Base-by-base conservation (phyloP, 768 basidiomycete genomes). In the Aureoboletus auriporus region DNA sequence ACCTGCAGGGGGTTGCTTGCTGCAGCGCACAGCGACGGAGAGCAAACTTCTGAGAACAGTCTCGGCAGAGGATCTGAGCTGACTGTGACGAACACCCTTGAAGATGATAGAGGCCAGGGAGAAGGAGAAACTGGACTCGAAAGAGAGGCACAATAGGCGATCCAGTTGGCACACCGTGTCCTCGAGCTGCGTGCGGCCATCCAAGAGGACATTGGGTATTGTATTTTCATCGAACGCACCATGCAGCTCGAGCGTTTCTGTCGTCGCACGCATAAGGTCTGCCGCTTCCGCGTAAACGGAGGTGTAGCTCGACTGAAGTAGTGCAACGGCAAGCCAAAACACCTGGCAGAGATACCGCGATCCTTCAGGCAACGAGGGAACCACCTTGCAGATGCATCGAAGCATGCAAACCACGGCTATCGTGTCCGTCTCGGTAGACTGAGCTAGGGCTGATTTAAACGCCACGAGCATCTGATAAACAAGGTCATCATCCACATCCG, bases 401-500 rank as follows among this genome's bases (percentile, higher is more conserved):
- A 95, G 77, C 86, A 96, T 95, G 69, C 86, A 88, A 53, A 89
- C 82, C 20, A 93, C 80, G 1, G 89, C 76, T 39, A 77, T 69
- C 0, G 83, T 83, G 58, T 89, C 84, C 16, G 76, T 73, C 57
- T 86, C 84, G 28, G 77, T 80, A n/a, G 83, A 76, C 56, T 83
- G 81, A 9, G 68, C 63, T 14, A 95, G 69, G 0, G 88, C 86
- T 0, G 77, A 83, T 53, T 79, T 81, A 66, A 94, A 83, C 1
- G 93, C 90, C 6, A 93, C 87, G 8, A 94, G 79, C 67, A 95
- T 91, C 62, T 96, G 93, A 58, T 94, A 95, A 45, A 95, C 72
- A 55, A 93, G 81, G 62, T 96, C 93, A 52, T 94, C 93, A 54
- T 96, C 93, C 36, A 93, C 87, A 23, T 93, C 89, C 3, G 85